Percentiles rank a stretch among this genome's conserved stretches.
These are phyloP conservation scores for Ramalina peruviana DNA, from an alignment of 495 filamentous ascomycete species.

Conservation along the genomic window DNA sequence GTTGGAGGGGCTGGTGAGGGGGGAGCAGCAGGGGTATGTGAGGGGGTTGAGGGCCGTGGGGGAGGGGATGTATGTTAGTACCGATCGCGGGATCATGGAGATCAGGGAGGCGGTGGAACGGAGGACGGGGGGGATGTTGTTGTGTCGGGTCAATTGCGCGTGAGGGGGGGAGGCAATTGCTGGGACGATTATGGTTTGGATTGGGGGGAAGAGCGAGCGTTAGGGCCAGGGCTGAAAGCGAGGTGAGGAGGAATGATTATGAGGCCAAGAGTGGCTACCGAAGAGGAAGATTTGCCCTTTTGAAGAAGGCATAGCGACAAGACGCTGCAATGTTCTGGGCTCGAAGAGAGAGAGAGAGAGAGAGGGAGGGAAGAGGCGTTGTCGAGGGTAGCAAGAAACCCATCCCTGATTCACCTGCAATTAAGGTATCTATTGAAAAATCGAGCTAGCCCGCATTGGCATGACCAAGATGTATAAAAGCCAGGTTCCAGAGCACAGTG, in stretches of 20 bases:
- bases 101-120: slow-evolving; percentile 73
- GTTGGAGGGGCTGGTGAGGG: slow-evolving; percentile 50
- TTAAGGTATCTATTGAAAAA: no score
- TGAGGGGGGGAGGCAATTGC: slow-evolving; percentile 9
- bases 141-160: slow-evolving; percentile 50
- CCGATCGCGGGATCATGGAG: slow-evolving; percentile 72
- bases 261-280: no score
- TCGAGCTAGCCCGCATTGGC: no score
- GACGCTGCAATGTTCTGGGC: no score
- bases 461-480: no score
- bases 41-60: slow-evolving; percentile 63
- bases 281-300: no score
- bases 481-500: no score
- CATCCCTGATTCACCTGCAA: no score
- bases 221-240: background rate
- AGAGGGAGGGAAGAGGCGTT: no score
- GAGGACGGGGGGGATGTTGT: slow-evolving; percentile 68
- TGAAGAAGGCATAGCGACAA: no score
- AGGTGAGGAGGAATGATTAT: background rate
- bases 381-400: no score
- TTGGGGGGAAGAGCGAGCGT: background rate
- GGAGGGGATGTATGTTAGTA: slow-evolving; percentile 70
- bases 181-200: background rate
- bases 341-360: no score
- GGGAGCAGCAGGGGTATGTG: slow-evolving; percentile 48